Percentiles rank a stretch among this genome's conserved stretches.
Evolutionary conservation across 1,284 basidiomycete genomes (phyloP).

Genomic region (Leccinum pallidistipes): DNA sequence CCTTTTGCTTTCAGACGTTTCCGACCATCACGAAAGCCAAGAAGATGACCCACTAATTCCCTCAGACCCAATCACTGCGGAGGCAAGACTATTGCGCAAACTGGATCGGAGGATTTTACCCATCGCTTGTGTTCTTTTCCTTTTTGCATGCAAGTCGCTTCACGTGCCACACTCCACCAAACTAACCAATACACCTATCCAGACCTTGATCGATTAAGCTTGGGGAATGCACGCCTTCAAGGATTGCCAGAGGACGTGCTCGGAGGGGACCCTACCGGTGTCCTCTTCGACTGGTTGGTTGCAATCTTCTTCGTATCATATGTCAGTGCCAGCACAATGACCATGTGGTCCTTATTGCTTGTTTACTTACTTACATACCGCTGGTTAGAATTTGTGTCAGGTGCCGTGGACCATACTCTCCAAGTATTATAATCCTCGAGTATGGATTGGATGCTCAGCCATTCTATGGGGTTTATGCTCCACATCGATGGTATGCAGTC

Average conservation of each 20-base stretch:
- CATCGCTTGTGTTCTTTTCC: constrained; percentile 67
- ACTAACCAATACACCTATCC: constrained; percentile 5
- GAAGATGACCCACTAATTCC: constrained; percentile 27
- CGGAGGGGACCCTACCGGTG: constrained; percentile 64
- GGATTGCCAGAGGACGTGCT: constrained; percentile 63
- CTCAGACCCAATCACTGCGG: constrained; percentile 38
- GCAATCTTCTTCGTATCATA: constrained; percentile 77
- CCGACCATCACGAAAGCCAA: constrained; percentile 1
- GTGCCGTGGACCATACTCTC: constrained; percentile 66
- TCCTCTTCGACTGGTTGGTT: constrained; percentile 71
- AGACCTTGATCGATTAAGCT: constrained; percentile 74
- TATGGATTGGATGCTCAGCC: constrained; percentile 65
- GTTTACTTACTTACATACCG: neutral
- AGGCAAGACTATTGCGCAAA: constrained; percentile 60
- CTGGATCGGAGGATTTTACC: constrained; percentile 68
- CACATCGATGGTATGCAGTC: constrained; percentile 57
- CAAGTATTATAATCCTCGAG: constrained; percentile 63
- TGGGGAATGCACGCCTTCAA: constrained; percentile 78
- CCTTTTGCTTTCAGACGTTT: constrained; percentile 6
- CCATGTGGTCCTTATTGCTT: neutral
- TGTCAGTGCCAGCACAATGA: constrained; percentile 39
- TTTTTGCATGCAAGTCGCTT: constrained; percentile 65
- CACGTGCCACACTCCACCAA: neutral
- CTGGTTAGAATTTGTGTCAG: constrained; percentile 60
- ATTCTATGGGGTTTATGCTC: constrained; percentile 72